A percentile compares a stretch with the other conserved stretches of the same genome.
These are phyloP conservation scores for Daldinia vernicosa DNA, from an alignment of 495 filamentous ascomycete genomes.

Conservation along the genomic window DNA sequence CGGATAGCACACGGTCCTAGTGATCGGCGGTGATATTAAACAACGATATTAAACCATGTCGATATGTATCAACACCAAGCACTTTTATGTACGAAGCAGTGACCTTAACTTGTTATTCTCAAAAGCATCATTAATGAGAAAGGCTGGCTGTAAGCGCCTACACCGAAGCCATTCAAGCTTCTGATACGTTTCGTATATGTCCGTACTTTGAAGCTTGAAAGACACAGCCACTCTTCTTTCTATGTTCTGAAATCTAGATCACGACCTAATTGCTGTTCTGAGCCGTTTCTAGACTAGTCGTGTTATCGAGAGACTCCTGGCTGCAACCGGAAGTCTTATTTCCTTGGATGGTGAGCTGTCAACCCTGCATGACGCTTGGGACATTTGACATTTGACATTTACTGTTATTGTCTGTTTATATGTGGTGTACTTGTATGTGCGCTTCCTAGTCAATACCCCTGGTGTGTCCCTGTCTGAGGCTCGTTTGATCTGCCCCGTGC, in stretches of 20 bases:
- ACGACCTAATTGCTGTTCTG: slow-evolving; percentile 19
- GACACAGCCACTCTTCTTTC: slow-evolving; percentile 31
- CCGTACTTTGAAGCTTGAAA: slow-evolving; percentile 1
- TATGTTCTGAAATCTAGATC: slow-evolving; percentile 8
- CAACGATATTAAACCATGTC: not conserved
- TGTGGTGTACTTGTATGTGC: too few species aligned
- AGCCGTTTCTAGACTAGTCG: slow-evolving; percentile 2
- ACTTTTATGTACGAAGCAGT: not conserved
- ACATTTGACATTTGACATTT: not conserved
- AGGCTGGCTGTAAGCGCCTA: slow-evolving; percentile 16
- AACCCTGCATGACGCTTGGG: slow-evolving; percentile 16
- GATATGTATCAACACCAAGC: not conserved
- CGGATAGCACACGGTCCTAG: not conserved
- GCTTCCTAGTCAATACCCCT: slow-evolving; percentile 4
- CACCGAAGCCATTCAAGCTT: slow-evolving; percentile 7
- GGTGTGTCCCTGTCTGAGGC: slow-evolving; percentile 27
- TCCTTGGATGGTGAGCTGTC: slow-evolving; percentile 31
- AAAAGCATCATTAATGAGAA: not conserved
- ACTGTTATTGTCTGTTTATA: too few species aligned
- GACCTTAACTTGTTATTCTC: not conserved
- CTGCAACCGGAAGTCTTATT: slow-evolving; percentile 36
- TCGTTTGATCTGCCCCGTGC: slow-evolving; percentile 44
- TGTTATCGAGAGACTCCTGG: slow-evolving; percentile 26
- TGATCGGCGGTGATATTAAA: not conserved
- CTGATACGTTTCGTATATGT: slow-evolving; percentile 15